Conservation (phyloP, 495 filamentous ascomycete genomes). For the Hypoxylon rickii region DNA sequence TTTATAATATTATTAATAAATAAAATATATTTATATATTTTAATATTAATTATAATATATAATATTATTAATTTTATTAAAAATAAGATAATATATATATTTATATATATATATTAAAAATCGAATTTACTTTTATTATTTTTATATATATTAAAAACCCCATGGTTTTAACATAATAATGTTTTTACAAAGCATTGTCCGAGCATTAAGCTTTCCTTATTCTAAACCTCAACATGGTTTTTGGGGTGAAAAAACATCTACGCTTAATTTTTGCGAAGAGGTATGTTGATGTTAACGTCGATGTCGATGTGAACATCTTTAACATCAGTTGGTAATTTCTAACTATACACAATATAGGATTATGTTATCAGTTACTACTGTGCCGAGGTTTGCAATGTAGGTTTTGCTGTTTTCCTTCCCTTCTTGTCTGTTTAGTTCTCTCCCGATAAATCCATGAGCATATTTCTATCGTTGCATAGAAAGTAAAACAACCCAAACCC, state of each 20-base stretch:
- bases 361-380: constrained; percentile 55
- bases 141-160: neutral
- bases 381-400: constrained; percentile 51
- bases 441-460: too few relatives aligned
- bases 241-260: constrained; percentile 87
- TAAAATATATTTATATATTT: too few relatives aligned
- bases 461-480: too few relatives aligned
- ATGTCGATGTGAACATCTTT: neutral
- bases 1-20: too few relatives aligned
- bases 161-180: constrained; percentile 1
- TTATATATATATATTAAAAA: too few relatives aligned
- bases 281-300: constrained; percentile 47
- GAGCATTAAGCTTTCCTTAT: constrained; percentile 64
- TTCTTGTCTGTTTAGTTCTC: neutral
- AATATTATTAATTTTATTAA: too few relatives aligned
- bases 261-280: constrained; percentile 94
- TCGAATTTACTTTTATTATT: neutral
- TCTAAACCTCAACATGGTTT: constrained; percentile 68
- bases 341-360: constrained; percentile 36
- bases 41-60: too few relatives aligned
- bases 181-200: constrained; percentile 32
- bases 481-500: too few relatives aligned
- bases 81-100: too few relatives aligned
- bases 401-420: constrained; percentile 2
- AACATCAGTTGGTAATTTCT: constrained; percentile 1